Evolutionary conservation across 2,329 filamentous ascomycete species (phyloP).

Genomic region (Tolypocladium ovalisporum): DNA sequence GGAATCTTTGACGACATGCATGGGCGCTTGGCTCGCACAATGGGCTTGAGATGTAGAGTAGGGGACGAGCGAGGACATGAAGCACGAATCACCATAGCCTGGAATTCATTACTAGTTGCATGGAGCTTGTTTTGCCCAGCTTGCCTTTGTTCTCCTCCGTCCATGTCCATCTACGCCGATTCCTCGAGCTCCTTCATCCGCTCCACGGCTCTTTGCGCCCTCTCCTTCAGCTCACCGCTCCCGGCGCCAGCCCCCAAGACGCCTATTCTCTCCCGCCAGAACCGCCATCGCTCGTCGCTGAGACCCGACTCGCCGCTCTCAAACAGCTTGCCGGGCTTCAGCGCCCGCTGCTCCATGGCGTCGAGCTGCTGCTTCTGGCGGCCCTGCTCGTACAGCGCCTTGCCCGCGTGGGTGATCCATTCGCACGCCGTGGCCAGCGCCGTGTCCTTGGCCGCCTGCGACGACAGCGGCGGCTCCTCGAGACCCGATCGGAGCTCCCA

Average conservation of each 20-base stretch:
- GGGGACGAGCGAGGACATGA: not conserved
- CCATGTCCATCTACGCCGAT: not conserved
- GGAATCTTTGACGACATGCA: not conserved
- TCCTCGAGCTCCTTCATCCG: constrained; percentile 12
- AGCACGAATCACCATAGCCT: not conserved
- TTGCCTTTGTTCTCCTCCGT: not conserved
- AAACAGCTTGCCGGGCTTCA: constrained; percentile 11
- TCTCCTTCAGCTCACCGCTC: constrained; percentile 9
- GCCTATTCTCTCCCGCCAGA: constrained; percentile 18
- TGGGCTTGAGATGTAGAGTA: not conserved
- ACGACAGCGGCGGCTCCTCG: constrained; percentile 12
- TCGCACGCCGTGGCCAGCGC: constrained; percentile 12
- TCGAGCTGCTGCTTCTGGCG: constrained; percentile 7
- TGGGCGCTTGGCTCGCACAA: not conserved
- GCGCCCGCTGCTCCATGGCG: constrained; percentile 8
- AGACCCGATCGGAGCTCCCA: constrained; percentile 19
- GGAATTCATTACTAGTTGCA: not conserved
- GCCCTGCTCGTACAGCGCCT: constrained; percentile 10
- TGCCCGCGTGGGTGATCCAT: constrained; percentile 19
- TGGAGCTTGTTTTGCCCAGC: not conserved
- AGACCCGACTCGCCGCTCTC: constrained; percentile 10
- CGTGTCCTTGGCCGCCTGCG: constrained; percentile 8
- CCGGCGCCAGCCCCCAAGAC: constrained; percentile 8
- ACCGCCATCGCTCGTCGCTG: constrained; percentile 16
- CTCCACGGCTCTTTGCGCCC: constrained; percentile 9